Evolutionary conservation across 78 protist genomes (phyloP), one percentile per base, ranked within the genome.

Genomic region (Polysphondylium violaceum): DNA sequence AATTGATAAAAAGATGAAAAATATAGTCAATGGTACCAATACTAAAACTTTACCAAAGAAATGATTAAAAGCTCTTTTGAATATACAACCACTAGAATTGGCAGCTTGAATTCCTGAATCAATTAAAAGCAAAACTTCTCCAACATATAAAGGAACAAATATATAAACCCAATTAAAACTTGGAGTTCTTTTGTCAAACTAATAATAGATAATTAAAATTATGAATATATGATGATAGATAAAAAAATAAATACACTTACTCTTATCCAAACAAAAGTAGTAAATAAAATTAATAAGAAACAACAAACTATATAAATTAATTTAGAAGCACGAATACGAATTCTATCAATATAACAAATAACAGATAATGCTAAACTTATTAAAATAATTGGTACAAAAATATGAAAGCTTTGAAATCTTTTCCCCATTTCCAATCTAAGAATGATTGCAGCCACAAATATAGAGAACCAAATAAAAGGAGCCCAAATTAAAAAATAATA

Each of bases 61-160:
- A 36, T 44, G 73, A 5, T 38, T 3, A 6, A 65, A 17, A 1
- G 73, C 73, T 9, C n/a, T 21, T 65, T 38, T 65, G 29, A 65
- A 36, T n/a, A 33, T n/a, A 11, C 9, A 14, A 38, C 55, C 19
- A 65, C 23, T 51, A n/a, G 55, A 65, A 4, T 38, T 51, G 3
- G 8, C 40, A 19, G 19, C 73, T 0, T 65, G 55, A 38, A 51
- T 65, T 23, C 23, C 40, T 7, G 44, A 36, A 65, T 65, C 73
- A 38, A n/a, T 16, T 7, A 40, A n/a, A 5, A 38, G 0, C 40
- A 51, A 65, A 16, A 33, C 44, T 65, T 65, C 73, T n/a, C 73
- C 73, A 38, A 65, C 21, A 38, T 65, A 65, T 21, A 65, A 40
- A 38, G 73, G 73, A 21, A 33, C 33, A 38, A 65, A 65, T 65